phyloP scores from a whole-genome alignment of 495 filamentous ascomycete genomes.

The Penicillium lagena region DNA sequence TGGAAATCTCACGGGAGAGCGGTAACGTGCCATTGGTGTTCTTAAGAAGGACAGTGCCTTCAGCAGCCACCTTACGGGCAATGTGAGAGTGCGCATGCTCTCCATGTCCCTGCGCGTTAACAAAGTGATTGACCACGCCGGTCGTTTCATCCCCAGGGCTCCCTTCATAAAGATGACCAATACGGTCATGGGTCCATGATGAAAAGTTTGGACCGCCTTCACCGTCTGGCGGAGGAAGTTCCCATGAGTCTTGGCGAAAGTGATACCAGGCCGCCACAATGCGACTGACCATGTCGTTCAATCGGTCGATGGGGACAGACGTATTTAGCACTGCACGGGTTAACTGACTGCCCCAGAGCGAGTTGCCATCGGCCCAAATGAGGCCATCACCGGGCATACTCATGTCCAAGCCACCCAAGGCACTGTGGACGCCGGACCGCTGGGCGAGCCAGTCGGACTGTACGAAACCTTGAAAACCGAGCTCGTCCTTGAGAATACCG shows the following conservation, averaged over 20 bases:
- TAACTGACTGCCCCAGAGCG: conserved; percentile 75
- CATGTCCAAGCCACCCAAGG: conserved; percentile 86
- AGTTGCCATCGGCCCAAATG: conserved; percentile 66
- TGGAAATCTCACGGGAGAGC: conserved; percentile 48
- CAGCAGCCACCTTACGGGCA: conserved; percentile 67
- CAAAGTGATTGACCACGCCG: conserved; percentile 68
- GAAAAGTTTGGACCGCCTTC: conserved; percentile 83
- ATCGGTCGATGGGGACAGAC: conserved; percentile 70
- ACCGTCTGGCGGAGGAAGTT: conserved; percentile 46
- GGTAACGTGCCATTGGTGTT: conserved; percentile 62
- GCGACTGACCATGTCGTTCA: conserved; percentile 92
- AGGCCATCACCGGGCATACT: conserved; percentile 92
- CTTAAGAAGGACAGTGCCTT: conserved; percentile 83
- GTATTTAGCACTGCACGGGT: conserved; percentile 75
- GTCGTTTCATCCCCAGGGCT: conserved; percentile 47
- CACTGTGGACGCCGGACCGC: conserved; percentile 69
- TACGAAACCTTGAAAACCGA: conserved; percentile 92
- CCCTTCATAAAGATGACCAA: conserved; percentile 59
- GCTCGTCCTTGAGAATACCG: conserved; percentile 87
- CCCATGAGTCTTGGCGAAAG: conserved; percentile 70
- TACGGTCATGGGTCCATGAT: conserved; percentile 71
- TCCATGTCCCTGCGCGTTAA: conserved; percentile 59
- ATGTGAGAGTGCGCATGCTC: conserved; percentile 61
- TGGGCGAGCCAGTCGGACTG: conserved; percentile 93
- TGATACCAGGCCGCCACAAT: conserved; percentile 93